Base-by-base conservation (phyloP, 116 monocot species). In the Trichopus zeylanicus region DNA sequence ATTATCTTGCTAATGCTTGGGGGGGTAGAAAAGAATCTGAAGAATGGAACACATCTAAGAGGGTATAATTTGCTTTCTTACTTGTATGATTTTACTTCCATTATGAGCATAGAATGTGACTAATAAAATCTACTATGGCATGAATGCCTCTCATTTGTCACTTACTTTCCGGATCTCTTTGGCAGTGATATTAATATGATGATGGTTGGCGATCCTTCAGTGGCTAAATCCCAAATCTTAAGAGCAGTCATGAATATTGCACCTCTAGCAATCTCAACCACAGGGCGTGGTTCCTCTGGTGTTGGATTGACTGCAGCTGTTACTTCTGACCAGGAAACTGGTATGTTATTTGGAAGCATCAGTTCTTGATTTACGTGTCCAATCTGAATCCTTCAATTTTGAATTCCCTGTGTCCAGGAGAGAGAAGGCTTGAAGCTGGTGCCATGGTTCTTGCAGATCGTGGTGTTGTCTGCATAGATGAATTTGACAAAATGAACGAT, bases 131-230 rank as follows among this genome's bases (percentile, higher is more conserved):
- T 42, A 42, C 2, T 15, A 13, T 42, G 42, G 1, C 8, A 51
- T 23, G n/a, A n/a, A 46, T 51, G 19, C 4, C 9, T 22, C 8
- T 51, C 5, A 28, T 53, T 6, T 12, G 27, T 22, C 23, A 6
- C 13, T 30, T 66, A 35, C 10, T 5, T 26, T 58, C 7, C 33
- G 49, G 60, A 16, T 35, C 53, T 27, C 53, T 32, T 34, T 23
- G 29, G 7, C 64, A 94, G 95, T 51, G 95, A 95, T 59, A 77
- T 95, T 79, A 95, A 95, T 51, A 95, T 95, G 95, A 95, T 95
- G 95, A 95, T 95, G 95, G 95, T 95, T 71, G 95, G 95, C 33
- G 90, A 95, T 70, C 95, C 95, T 67, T 95, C 95, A 26, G 95
- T 95, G 67, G 95, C 95, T 31, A 95, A 95, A 56, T 95, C 95